Base-by-base conservation (phyloP, 192 early-diverging fungal species). In the Pilaira anomala region DNA sequence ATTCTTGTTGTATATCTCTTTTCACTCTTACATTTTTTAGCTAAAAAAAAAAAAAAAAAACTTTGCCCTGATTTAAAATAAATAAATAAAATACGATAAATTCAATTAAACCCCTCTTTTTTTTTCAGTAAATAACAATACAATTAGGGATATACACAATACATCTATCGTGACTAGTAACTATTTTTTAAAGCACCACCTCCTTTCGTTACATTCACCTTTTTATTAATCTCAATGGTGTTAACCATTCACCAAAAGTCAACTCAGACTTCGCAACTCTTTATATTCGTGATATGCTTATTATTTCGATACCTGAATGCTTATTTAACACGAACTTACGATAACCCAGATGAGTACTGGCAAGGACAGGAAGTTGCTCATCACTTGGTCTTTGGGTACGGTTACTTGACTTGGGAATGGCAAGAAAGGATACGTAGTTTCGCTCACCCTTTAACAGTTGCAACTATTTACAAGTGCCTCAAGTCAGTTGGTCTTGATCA, bases 341-440 rank as follows among this genome's bases (percentile, higher is more conserved):
- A 91, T 62, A 87, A 90, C 61, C 94, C 96, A 1, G 96, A 98
- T 78, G 95, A 98, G 75, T 96, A 92, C 78, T 98, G 95, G 95
- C 96, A 98, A 74, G 85, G 87, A 29, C 85, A 90, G 44, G 96
- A 98, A 76, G 89, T 98, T 14, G 95, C 88, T 1, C 93, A 97
- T 75, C 69, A 76, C 29, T 65, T 81, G n/a, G 85, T 89, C 1
- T 97, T 96, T 84, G 91, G 91, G 67, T 85, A 89, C 68, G 95
- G 95, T 2, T 92, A 90, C 59, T 62, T 92, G 71, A 96, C 95
- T 5, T 97, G 95, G 94, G 94, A 96, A 72, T 98, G 96, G 96
- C 68, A 76, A 52, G 78, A 91, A 33, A 70, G 72, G 24, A 85
- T 98, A 22, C 84, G 96, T 48, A 87, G 92, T 16, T 87, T 83